Evolutionary conservation across 1,284 basidiomycete species (phyloP).

Genomic region (Tilletia walkeri): DNA sequence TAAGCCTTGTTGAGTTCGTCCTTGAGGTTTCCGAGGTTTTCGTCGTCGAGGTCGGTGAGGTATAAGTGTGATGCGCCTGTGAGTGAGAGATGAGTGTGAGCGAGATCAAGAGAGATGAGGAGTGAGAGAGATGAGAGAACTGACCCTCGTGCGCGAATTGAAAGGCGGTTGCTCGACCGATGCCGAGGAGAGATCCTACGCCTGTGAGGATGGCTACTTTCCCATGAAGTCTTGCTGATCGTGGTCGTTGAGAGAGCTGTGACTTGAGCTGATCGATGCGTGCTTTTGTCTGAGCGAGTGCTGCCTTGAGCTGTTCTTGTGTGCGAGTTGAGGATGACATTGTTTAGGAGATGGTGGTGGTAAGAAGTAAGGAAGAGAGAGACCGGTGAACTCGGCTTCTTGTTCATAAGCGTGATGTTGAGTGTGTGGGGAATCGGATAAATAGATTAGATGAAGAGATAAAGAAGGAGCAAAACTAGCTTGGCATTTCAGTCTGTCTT

Average conservation of each 20-base stretch:
- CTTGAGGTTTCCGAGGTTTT: constrained; percentile 72
- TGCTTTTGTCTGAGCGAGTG: constrained; percentile 5
- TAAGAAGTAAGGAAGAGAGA: neutral
- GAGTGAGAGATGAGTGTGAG: constrained; percentile 5
- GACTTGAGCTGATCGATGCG: constrained; percentile 69
- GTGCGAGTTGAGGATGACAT: neutral
- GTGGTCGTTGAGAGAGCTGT: constrained; percentile 66
- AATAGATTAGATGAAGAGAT: too few relatives aligned
- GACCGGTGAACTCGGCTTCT: neutral
- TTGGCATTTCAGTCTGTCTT: too few relatives aligned
- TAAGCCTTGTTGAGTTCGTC: constrained; percentile 68
- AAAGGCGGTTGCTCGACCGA: constrained; percentile 40
- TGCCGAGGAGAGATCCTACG: constrained; percentile 43
- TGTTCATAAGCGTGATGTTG: neutral
- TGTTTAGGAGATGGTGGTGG: neutral
- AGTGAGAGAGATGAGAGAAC: neutral
- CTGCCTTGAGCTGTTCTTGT: neutral
- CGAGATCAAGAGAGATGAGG: neutral
- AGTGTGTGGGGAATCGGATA: too few relatives aligned
- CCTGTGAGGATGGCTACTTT: constrained; percentile 92
- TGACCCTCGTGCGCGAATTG: constrained; percentile 44
- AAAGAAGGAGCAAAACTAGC: too few relatives aligned
- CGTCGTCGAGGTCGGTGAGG: constrained; percentile 72
- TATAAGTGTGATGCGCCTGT: constrained; percentile 80
- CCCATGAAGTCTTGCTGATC: constrained; percentile 66